Conservation (phyloP, 257 asterid species). For the Echites panduratus region DNA sequence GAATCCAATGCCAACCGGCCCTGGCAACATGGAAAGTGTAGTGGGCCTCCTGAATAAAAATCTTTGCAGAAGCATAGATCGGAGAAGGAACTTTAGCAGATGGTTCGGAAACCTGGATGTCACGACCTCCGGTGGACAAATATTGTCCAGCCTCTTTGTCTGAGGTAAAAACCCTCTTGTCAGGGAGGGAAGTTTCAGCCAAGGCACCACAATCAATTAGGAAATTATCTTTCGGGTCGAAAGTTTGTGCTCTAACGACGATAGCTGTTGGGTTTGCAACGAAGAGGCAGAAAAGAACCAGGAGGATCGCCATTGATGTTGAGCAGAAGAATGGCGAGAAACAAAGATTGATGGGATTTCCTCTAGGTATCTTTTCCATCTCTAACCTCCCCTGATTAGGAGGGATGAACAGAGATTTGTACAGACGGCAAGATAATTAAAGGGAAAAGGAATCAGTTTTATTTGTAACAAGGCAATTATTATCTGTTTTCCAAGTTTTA, state of each 20-base stretch:
- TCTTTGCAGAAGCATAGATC: slow-evolving; percentile 47
- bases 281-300: slow-evolving; percentile 35
- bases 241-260: slow-evolving; percentile 10
- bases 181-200: slow-evolving; percentile 28
- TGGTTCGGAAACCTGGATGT: slow-evolving; percentile 28
- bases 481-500: background rate
- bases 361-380: slow-evolving; percentile 34
- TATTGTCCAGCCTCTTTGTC: slow-evolving; percentile 37
- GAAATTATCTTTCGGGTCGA: slow-evolving; percentile 53
- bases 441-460: slow-evolving; percentile 5
- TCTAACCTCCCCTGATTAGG: slow-evolving; percentile 43
- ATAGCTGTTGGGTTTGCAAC: background rate
- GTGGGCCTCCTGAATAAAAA: slow-evolving; percentile 46
- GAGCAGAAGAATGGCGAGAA: slow-evolving; percentile 1
- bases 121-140: slow-evolving; percentile 36
- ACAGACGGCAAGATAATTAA: background rate
- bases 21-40: slow-evolving; percentile 56
- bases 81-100: slow-evolving; percentile 34
- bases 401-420: slow-evolving; percentile 17
- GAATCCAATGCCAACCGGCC: slow-evolving; percentile 85
- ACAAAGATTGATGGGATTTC: slow-evolving; percentile 10
- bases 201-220: slow-evolving; percentile 58
- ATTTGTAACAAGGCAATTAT: background rate
- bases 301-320: slow-evolving; percentile 34
- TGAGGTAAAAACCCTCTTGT: slow-evolving; percentile 35